Base-by-base conservation (phyloP, 768 basidiomycete genomes). In the Boletus coccyginus region DNA sequence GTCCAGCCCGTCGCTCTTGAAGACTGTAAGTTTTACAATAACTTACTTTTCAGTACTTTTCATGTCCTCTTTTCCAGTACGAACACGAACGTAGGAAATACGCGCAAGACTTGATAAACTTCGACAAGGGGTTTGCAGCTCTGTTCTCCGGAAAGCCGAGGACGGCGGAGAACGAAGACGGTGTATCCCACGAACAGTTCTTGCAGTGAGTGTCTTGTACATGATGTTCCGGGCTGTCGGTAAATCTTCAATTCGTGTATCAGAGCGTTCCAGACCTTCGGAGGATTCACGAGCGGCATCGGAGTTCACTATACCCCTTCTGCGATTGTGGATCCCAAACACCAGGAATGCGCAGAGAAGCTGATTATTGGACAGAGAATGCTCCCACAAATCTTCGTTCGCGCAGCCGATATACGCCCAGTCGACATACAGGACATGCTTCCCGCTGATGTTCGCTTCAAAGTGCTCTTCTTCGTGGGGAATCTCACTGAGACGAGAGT, bases 111-210 rank as follows among this genome's bases (percentile, higher is more conserved):
- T 76, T 92, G 56, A 90, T 90, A 56, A 62, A 79, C 47, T 90
- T 88, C 62, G 89, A 91, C 66, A 82, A 81, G 60, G 65, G 85
- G 56, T 87, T 84, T 58, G 77, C 86, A 9, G 74, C 76, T 14
- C 71, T 88, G n/a, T 88, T 88, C 66, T 88, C 87, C 21, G 81
- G 81, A 39, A 86, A 86, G 66, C 84, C 87, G 5, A 74, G 76
- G 33, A 83, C 82, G 5, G 70, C 72, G 36, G 68, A 68, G 17
- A 70, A 77, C 46, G 65, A 60, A 50, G 70, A 69, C 13, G 75
- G 77, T 19, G 47, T 68, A 31, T 62, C 62, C 3, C 71, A 75
- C 24, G 71, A 70, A 27, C 48, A 76, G 35, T 78, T 27, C 62
- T 56, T 77, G 36, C 60, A 44, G 73, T 73, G 24, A 31, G 66